Conservation (phyloP, 345 rosid species). For the Zanthoxylum bungeanum region DNA sequence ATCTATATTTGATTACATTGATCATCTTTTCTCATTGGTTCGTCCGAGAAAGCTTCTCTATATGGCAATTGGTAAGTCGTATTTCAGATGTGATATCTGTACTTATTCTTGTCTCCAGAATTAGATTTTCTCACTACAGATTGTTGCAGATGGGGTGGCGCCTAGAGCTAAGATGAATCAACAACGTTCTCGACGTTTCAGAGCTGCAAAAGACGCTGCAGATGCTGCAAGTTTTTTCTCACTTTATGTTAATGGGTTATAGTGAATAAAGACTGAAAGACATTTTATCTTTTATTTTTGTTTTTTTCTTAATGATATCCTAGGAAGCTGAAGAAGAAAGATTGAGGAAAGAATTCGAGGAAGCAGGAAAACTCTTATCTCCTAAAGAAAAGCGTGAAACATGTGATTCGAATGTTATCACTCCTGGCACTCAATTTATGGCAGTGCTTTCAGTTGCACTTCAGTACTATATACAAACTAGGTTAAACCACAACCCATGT, state of each 20-base stretch:
- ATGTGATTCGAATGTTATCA: slow-evolving; percentile 89
- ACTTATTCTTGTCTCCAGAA: neutral
- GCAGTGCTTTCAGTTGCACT: slow-evolving; percentile 83
- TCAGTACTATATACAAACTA: slow-evolving; percentile 81
- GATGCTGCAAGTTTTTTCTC: slow-evolving; percentile 59
- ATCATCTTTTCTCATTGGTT: slow-evolving; percentile 78
- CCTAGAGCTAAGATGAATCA: slow-evolving; percentile 99
- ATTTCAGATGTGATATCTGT: slow-evolving; percentile 7
- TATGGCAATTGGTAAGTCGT: slow-evolving; percentile 82
- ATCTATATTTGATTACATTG: slow-evolving; percentile 86
- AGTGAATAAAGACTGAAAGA: neutral
- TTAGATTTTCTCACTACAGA: slow-evolving; percentile 8
- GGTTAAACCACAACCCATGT: slow-evolving; percentile 78
- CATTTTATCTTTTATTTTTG: slow-evolving; percentile 7
- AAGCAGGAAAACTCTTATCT: slow-evolving; percentile 50
- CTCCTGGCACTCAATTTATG: slow-evolving; percentile 98
- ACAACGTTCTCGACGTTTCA: slow-evolving; percentile 90
- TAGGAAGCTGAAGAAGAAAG: slow-evolving; percentile 97
- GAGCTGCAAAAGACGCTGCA: slow-evolving; percentile 97
- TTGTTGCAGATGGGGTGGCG: slow-evolving; percentile 87
- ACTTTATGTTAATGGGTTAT: slow-evolving; percentile 3
- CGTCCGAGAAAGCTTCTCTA: slow-evolving; percentile 97
- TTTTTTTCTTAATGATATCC: slow-evolving; percentile 10
- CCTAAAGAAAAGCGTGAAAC: slow-evolving; percentile 80
- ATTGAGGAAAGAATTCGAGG: slow-evolving; percentile 75